Base-by-base conservation (phyloP, 1,284 basidiomycete genomes). In the Malassezia equina region DNA sequence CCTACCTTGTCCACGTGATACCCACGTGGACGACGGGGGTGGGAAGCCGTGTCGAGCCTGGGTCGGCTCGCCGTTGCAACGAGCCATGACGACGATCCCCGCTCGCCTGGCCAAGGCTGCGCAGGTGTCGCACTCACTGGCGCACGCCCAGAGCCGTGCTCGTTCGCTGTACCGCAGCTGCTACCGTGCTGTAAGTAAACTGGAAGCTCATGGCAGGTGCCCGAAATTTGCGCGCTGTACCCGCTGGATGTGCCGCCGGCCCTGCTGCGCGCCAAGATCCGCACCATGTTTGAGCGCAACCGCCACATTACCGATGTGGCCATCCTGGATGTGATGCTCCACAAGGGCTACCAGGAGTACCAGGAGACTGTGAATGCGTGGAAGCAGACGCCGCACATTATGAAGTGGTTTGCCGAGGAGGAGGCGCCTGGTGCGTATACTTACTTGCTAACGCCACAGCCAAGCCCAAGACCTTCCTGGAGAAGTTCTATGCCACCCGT, bases 351-450 rank as follows among this genome's bases (percentile, higher is more conserved):
- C 61, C 84, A 84, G 77, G 90, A 95, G 68, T 90, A 84, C 74
- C 94, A 98, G 79, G 94, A 77, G 80, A 86, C 86, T 44, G 81
- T 94, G 80, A 95, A 95, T 75, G 82, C 81, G 65, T 95, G 90
- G 90, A 91, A 91, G 76, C 86, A 88, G 78, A 75, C 78, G 63
- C 77, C 70, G 17, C 75, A 75, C 59, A 47, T 75, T 40, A 73
- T 77, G 73, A 70, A 73, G 55, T 75, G 71, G 75, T 78, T 78
- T 51, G 64, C 71, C 9, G 66, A 75, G 50, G 77, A 77, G 59
- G 77, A 78, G 70, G 55, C 45, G 29, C 52, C 52, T n/a, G 36
- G 77, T 77, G 55, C 56, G 76, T 68, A 17, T 4, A 17, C 28
- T 15, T 5, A 7, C 28, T 12, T 21, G n/a, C 21, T 34, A 39